Conservation (phyloP, 768 basidiomycete genomes). For the Tricholoma sp. region DNA sequence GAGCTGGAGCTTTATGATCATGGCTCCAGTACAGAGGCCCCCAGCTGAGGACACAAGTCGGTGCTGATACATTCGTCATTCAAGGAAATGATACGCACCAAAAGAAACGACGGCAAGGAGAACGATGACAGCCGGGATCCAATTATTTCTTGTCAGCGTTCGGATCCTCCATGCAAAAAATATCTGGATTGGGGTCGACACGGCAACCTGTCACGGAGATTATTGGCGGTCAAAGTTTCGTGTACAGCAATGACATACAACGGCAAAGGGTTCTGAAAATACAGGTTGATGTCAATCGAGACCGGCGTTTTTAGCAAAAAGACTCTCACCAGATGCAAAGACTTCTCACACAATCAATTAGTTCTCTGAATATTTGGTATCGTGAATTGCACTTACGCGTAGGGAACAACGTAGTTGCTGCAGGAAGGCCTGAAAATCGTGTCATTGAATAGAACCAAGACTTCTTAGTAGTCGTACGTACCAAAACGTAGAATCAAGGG, state of each 20-base stretch:
- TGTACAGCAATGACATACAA: neutral
- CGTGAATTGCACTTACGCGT: constrained; percentile 16
- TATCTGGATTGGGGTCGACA: constrained; percentile 36
- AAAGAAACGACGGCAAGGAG: constrained; percentile 24
- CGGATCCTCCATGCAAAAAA: constrained; percentile 37
- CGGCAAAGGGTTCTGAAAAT: neutral
- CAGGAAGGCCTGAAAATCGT: constrained; percentile 6
- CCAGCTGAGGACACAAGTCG: constrained; percentile 18
- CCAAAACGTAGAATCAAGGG: constrained; percentile 34
- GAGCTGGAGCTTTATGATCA: constrained; percentile 18
- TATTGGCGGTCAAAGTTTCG: neutral
- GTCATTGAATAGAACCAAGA: neutral
- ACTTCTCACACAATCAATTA: constrained; percentile 11
- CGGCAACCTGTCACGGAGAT: constrained; percentile 22
- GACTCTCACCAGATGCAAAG: constrained; percentile 23
- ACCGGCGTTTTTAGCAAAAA: neutral
- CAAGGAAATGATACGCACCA: constrained; percentile 16
- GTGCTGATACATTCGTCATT: neutral
- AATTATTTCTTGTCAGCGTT: constrained; percentile 23
- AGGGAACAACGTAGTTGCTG: constrained; percentile 18
- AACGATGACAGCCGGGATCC: constrained; percentile 22
- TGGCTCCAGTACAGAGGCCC: constrained; percentile 26
- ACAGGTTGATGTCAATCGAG: neutral
- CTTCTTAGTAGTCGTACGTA: neutral
- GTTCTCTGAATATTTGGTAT: neutral